A percentile compares a stretch with the other conserved stretches of the same genome.
phyloP scores from a whole-genome alignment of 2,329 filamentous ascomycete genomes.

The Trichoderma atroviride region DNA sequence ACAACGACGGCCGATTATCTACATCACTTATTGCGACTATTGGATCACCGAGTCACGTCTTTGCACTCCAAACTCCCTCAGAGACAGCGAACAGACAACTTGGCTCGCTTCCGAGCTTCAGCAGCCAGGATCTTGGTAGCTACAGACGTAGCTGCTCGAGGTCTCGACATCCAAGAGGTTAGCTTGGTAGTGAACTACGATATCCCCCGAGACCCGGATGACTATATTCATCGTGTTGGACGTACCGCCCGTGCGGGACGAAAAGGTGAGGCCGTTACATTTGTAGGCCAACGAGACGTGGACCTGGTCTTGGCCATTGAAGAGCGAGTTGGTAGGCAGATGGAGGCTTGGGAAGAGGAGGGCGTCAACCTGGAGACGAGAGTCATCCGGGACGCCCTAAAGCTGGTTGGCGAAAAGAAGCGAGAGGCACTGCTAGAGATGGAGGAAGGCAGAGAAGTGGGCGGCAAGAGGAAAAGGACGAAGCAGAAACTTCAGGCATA shows the following conservation, averaged over 20 bases:
- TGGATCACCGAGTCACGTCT: conserved; percentile 87
- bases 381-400: conserved; percentile 81
- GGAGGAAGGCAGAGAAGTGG: conserved; percentile 87
- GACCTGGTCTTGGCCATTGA: conserved; percentile 90
- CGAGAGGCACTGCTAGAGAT: conserved; percentile 87
- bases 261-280: conserved; percentile 77
- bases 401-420: conserved; percentile 94
- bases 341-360: conserved; percentile 85
- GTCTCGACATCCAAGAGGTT: conserved; percentile 93
- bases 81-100: conserved; percentile 80
- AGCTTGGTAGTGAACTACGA: conserved; percentile 93
- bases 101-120: conserved; percentile 86
- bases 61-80: conserved; percentile 88
- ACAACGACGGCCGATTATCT: conserved; percentile 86
- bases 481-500: conserved; percentile 57
- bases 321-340: conserved; percentile 73
- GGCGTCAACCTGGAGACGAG: conserved; percentile 92
- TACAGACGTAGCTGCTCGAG: conserved; percentile 91
- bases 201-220: conserved; percentile 91
- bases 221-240: conserved; percentile 96
- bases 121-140: conserved; percentile 90
- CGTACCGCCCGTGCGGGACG: conserved; percentile 92
- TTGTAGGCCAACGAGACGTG: conserved; percentile 92
- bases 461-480: conserved; percentile 73
- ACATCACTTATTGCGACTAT: conserved; percentile 81